Base-by-base conservation (phyloP, 2,329 filamentous ascomycete genomes). In the Aureobasidium melanogenum region DNA sequence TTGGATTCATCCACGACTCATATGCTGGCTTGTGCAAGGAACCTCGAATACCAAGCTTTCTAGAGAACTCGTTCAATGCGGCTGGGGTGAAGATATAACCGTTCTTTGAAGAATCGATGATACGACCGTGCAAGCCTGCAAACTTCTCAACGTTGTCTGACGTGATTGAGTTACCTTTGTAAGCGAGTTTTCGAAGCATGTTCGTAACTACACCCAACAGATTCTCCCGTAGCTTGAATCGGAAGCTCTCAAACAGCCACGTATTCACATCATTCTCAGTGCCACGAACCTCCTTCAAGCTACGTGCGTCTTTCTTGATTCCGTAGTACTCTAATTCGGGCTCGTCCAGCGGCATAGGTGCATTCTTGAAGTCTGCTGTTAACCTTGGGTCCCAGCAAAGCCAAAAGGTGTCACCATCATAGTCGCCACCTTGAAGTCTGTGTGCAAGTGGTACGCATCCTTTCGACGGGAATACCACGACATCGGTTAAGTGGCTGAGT, bases 401-500 rank as follows among this genome's bases (percentile, higher is more conserved):
- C 88, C 88, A 92, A 5, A 88, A 80, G 14, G 76, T 80, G 64
- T 94, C 89, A 0, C 89, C 89, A 65, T 93, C 89, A 64, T 91
- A 93, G 67, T 93, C 89, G 0, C 89, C 89, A 0, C 89, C 89
- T 1, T 88, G 89, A 0, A 93, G 76, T 67, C 86, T 85, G 9
- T 84, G 82, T 0, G 88, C 89, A 0, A 91, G 77, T 0, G 88
- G 83, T 0, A 74, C 75, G 28, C 79, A 69, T 0, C 88, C 88
- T 63, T 80, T 82, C 0, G 77, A 78, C 0, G 89, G 79, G 66
- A 97, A 97, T 0, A 97, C 81, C 15, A 94, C 79, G 1, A 96
- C 85, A 66, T 97, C 88, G 63, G 88, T 88, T 0, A 96, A 73
- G 2, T 83, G 82, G 3, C 85, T 82, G 0, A 93, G 74, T 44